Percentiles rank a stretch among this genome's conserved stretches.
phyloP scores from a whole-genome alignment of 306 rosid genomes.

The Comarum palustre region DNA sequence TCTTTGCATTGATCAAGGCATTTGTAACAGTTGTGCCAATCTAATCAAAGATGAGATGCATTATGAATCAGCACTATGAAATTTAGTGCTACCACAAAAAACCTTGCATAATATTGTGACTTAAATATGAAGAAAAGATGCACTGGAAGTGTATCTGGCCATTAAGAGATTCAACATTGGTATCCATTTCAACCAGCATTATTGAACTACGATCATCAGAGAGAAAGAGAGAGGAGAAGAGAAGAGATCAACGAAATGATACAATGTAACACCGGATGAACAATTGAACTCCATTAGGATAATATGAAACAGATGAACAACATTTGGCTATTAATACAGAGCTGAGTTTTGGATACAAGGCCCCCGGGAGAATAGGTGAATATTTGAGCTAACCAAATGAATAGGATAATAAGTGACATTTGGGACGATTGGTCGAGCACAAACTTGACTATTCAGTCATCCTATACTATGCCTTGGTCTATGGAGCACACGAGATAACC shows the following conservation, averaged over 20 bases:
- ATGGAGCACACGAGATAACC: neutral
- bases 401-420: too few species aligned
- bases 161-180: neutral
- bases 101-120: neutral
- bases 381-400: neutral
- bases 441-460: neutral
- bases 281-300: too few species aligned
- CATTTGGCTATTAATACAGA: neutral
- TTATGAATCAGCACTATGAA: slow-evolving; percentile 2
- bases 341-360: neutral
- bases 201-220: neutral
- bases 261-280: too few species aligned
- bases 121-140: neutral
- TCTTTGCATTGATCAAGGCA: slow-evolving; percentile 83
- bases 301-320: too few species aligned
- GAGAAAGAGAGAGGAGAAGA: too few species aligned
- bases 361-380: neutral
- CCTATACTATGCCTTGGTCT: neutral
- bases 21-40: slow-evolving; percentile 81
- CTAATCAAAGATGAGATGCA: slow-evolving; percentile 36
- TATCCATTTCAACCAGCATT: neutral
- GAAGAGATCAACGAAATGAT: too few species aligned
- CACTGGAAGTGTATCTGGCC: neutral
- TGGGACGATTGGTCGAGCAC: neutral
- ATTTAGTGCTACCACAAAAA: too few species aligned